Evolutionary conservation across 2,329 filamentous ascomycete species (phyloP).

Genomic region (Daldinia sp.): DNA sequence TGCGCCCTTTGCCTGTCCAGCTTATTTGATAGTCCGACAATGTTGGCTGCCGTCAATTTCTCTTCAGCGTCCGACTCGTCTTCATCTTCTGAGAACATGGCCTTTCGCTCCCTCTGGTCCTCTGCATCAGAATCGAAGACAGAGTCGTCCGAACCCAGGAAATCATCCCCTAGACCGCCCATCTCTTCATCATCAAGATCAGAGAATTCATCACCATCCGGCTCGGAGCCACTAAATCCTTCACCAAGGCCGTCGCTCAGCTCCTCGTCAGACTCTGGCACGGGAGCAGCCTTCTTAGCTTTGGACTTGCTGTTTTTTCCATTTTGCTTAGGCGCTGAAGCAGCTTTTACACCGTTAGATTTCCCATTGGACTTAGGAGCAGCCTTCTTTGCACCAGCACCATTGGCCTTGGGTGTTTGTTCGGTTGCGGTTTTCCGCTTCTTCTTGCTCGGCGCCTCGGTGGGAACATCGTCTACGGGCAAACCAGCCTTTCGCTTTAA

Average conservation of each 20-base stretch:
- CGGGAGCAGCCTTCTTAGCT: slow-evolving; percentile 55
- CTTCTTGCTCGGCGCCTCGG: slow-evolving; percentile 73
- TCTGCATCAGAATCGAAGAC: slow-evolving; percentile 80
- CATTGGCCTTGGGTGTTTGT: slow-evolving; percentile 52
- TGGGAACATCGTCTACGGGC: slow-evolving; percentile 68
- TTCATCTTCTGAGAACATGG: slow-evolving; percentile 96
- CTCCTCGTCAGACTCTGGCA: slow-evolving; percentile 61
- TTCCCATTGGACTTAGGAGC: slow-evolving; percentile 55
- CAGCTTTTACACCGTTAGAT: slow-evolving; percentile 50
- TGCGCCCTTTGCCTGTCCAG: slow-evolving; percentile 81
- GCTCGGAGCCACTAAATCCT: slow-evolving; percentile 56
- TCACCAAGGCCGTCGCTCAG: slow-evolving; percentile 61
- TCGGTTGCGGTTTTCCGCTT: slow-evolving; percentile 59
- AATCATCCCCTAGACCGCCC: slow-evolving; percentile 66
- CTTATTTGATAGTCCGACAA: slow-evolving; percentile 88
- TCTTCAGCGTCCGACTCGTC: slow-evolving; percentile 90
- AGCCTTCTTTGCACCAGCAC: slow-evolving; percentile 50
- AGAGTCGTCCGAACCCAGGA: slow-evolving; percentile 70
- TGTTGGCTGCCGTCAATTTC: slow-evolving; percentile 93
- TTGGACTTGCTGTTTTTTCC: slow-evolving; percentile 51
- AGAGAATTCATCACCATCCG: slow-evolving; percentile 59
- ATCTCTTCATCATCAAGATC: slow-evolving; percentile 52
- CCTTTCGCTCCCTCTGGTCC: slow-evolving; percentile 63
- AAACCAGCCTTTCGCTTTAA: slow-evolving; percentile 86
- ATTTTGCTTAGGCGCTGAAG: slow-evolving; percentile 54